Base-by-base conservation (phyloP, 78 protist genomes). In the Acrasis kona region DNA sequence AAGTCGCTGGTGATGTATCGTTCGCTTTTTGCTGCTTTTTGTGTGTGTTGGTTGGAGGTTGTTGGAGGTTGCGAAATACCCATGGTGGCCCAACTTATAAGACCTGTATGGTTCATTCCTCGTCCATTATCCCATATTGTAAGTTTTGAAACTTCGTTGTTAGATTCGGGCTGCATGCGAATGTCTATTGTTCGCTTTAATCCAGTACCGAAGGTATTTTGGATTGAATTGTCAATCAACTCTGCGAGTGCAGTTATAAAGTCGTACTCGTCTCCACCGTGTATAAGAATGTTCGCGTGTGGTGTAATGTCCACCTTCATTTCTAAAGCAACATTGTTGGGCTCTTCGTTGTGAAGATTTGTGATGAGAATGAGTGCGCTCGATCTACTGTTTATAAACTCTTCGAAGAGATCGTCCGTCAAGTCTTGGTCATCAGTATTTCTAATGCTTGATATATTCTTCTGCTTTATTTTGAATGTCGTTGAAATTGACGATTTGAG, bases 191-290 rank as follows among this genome's bases (percentile, higher is more conserved):
- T 70, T 41, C 76, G 10, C 41, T 74, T 70, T 8, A 5, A 5
- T 7, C 64, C 36, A 19, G 19, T 50, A n/a, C 41, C 76, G 7
- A 5, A 7, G 32, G 78, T 74, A 31, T 70, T 74, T 31, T 74
- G 78, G 5, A 74, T 64, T 28, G 76, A 65, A 70, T 74, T 74
- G 36, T 74, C 78, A 70, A 74, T 19, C 39, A 74, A 8, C 36
- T 74, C 78, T 8, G 78, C 68, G 7, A 74, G 27, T 12, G 78
- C 78, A 30, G 76, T 74, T 30, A 64, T 61, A 40, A 74, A 5
- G 72, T 74, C 78, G 70, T 74, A 74, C 29, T 66, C 78, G 7
- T 74, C 78, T 74, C 78, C 78, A 12, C 27, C 8, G 5, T 74
- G 78, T 7, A 74, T 5, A 32, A 74, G 8, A 12, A 74, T 40